These are phyloP conservation scores for Fusarium luffae DNA, from an alignment of 2,329 filamentous ascomycete genomes.

Conservation along the genomic window DNA sequence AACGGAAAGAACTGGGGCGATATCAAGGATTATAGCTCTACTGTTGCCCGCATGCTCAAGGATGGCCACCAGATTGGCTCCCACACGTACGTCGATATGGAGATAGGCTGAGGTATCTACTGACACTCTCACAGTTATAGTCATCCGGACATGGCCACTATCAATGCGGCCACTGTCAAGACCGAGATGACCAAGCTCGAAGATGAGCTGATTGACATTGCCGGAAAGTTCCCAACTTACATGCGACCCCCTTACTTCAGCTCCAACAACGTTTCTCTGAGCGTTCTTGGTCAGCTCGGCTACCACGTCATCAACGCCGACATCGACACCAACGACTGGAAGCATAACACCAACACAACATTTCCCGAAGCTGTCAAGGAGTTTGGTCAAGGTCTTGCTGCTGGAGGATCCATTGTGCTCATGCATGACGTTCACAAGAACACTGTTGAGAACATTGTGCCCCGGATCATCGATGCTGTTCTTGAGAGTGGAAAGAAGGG, in stretches of 20 bases:
- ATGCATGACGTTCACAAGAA: conserved; percentile 59
- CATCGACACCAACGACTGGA: not conserved
- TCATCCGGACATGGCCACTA: not conserved
- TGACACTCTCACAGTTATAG: not conserved
- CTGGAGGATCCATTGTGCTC: conserved; percentile 58
- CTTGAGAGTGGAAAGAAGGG: not conserved
- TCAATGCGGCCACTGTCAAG: not conserved
- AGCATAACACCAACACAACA: not conserved
- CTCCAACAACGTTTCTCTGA: not conserved
- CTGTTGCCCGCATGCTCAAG: not conserved
- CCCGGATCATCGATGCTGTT: not conserved
- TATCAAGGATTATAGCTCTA: conserved; percentile 10
- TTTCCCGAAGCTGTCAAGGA: conserved; percentile 44
- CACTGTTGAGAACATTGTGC: conserved; percentile 45
- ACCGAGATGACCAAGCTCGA: not conserved
- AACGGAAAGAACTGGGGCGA: conserved; percentile 34
- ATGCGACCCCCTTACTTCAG: not conserved
- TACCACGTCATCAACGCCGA: not conserved
- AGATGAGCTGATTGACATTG: not conserved
- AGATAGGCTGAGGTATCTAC: not conserved
- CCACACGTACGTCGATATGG: not conserved
- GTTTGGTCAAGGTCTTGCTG: conserved; percentile 39
- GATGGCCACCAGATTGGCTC: not conserved
- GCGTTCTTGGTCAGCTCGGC: not conserved
- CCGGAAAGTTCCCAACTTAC: not conserved